phyloP scores from a whole-genome alignment of 1,284 basidiomycete genomes.

The Rhodotorula sp. region DNA sequence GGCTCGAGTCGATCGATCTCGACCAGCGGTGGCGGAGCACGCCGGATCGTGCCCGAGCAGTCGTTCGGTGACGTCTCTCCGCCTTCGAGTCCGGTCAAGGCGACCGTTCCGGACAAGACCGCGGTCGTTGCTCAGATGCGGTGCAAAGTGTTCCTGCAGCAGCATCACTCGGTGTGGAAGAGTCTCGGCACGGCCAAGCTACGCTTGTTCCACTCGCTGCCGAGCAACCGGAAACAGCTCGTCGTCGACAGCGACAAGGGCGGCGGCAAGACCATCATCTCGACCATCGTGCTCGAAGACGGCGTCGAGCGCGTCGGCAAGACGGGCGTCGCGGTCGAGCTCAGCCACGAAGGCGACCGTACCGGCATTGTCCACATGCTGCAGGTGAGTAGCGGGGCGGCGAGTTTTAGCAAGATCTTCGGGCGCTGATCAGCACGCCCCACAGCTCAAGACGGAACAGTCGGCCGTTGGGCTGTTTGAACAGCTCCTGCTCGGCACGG shows the following conservation, averaged over 20 bases:
- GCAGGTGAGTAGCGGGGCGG: conserved; percentile 59
- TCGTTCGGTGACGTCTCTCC: conserved; percentile 35
- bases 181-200: conserved; percentile 82
- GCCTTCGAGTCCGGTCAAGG: conserved; percentile 32
- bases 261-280: conserved; percentile 72
- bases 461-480: conserved; percentile 82
- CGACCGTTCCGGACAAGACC: conserved; percentile 18
- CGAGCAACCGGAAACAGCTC: conserved; percentile 88
- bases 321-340: conserved; percentile 93
- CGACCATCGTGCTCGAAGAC: conserved; percentile 90
- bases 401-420: too few species aligned
- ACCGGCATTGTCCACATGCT: conserved; percentile 99
- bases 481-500: conserved; percentile 81
- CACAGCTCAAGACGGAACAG: conserved; percentile 66
- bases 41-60: conserved; percentile 4
- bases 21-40: not conserved
- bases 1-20: conserved; percentile 7
- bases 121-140: conserved; percentile 75
- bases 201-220: conserved; percentile 74
- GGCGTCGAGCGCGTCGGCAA: conserved; percentile 97
- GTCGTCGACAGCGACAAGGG: conserved; percentile 88
- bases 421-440: not conserved
- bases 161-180: conserved; percentile 96
- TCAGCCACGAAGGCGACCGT: conserved; percentile 81
- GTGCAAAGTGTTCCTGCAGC: conserved; percentile 96